A percentile compares a stretch with the other conserved stretches of the same genome.
Conservation (phyloP, 371 early-diverging fungal genomes). For the Umbelopsis sp. region DNA sequence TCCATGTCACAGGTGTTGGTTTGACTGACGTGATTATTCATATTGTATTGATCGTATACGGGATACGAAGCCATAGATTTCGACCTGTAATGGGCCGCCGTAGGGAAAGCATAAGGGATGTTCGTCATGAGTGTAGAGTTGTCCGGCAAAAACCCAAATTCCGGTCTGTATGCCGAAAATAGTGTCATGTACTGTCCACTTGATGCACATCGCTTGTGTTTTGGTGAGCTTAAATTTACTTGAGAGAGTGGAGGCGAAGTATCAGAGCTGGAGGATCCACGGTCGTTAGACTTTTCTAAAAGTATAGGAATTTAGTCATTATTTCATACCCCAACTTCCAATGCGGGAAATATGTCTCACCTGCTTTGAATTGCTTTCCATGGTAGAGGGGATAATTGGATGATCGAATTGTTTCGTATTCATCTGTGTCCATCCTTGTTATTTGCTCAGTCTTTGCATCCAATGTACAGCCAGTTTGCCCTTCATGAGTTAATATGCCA, state of each 20-base stretch:
- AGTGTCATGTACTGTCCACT: slow-evolving; percentile 15
- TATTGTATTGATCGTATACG: background rate
- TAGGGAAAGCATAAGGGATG: background rate
- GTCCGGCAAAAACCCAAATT: background rate
- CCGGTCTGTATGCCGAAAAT: slow-evolving; percentile 8
- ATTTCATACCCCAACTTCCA: background rate
- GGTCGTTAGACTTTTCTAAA: slow-evolving; percentile 16
- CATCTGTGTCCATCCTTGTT: background rate
- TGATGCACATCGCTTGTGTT: slow-evolving; percentile 6
- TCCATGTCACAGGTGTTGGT: background rate
- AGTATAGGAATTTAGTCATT: slow-evolving; percentile 1
- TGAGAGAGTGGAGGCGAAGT: background rate
- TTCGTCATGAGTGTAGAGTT: background rate
- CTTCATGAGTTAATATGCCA: background rate
- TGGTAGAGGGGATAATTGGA: background rate
- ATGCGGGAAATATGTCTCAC: background rate
- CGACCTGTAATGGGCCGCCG: background rate
- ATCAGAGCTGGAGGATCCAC: slow-evolving; percentile 4
- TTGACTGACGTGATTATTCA: background rate
- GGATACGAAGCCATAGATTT: background rate
- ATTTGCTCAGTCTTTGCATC: background rate
- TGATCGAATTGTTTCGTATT: background rate
- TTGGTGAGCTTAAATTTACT: background rate
- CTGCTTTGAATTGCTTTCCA: background rate
- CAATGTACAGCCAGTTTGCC: background rate